Percentiles rank a stretch among this genome's conserved stretches.
Conservation (phyloP, 2,329 filamentous ascomycete genomes). For the Thielaviopsis cerberus region DNA sequence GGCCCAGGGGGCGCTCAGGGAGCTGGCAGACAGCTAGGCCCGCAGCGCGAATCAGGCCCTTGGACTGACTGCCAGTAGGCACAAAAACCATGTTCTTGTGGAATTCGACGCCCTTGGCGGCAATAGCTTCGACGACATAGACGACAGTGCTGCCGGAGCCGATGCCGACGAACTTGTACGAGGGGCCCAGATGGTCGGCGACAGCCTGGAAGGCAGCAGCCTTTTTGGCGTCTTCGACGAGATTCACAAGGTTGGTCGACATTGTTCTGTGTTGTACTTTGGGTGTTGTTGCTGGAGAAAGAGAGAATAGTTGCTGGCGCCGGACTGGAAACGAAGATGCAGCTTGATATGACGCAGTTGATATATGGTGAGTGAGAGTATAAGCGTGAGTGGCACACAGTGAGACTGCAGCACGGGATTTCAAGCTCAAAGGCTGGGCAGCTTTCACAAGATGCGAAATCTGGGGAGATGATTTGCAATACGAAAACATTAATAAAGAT, state of each 20-base stretch:
- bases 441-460: neutral
- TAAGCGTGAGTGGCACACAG: neutral
- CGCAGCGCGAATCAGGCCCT: slow-evolving; percentile 64
- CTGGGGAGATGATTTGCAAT: neutral
- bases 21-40: slow-evolving; percentile 62
- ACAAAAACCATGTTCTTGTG: slow-evolving; percentile 60
- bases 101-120: slow-evolving; percentile 34
- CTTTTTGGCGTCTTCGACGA: slow-evolving; percentile 56
- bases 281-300: neutral
- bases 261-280: slow-evolving; percentile 17
- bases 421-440: neutral
- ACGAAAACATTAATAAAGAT: neutral
- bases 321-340: neutral
- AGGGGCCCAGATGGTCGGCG: slow-evolving; percentile 46
- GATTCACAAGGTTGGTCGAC: slow-evolving; percentile 19
- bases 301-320: slow-evolving; percentile 1
- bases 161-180: slow-evolving; percentile 53
- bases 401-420: neutral
- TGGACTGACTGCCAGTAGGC: slow-evolving; percentile 81
- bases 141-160: slow-evolving; percentile 67
- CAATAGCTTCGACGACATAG: slow-evolving; percentile 70
- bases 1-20: slow-evolving; percentile 47
- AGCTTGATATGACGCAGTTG: neutral
- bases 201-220: slow-evolving; percentile 58
- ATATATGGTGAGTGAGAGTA: neutral